Base-by-base conservation (phyloP, 1,284 basidiomycete genomes). In the Prillingera fragicola region DNA sequence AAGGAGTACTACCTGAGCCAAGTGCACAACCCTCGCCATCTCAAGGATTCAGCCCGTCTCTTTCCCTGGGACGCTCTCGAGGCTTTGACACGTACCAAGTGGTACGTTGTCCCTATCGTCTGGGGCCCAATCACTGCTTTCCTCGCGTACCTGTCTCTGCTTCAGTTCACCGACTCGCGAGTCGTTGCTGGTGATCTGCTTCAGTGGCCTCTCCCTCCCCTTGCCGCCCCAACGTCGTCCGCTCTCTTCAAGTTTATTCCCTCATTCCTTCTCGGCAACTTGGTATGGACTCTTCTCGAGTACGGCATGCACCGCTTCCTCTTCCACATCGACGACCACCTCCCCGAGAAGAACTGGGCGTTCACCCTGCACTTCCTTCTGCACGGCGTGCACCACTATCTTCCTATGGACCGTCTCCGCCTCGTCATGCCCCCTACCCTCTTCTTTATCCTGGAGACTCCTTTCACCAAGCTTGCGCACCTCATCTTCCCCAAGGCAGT, bases 1-100 rank as follows among this genome's bases (percentile, higher is more conserved):
- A 98, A 98, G 76, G 81, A 85, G 18, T 98, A 95, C 68, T 98
- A 98, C 70, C 77, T 98, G 41, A 80, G 88, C 63, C 94, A 98
- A 71, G 90, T 98, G 0, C 94, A 98, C 71, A 89, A 94, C 71
- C 87, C 94, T 7, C 82, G 94, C 37, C 95, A 98, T 70, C 70
- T 95, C 41, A 77, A 83, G 23, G 78, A 91, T 36, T 84, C 89
- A 10, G 91, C 91, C 1, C 81, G 87, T 50, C 75, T 98, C 53
- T 97, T 98, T 67, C 84, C 85, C 14, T 82, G 83, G 6, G 75
- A 78, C 47, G 79, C 83, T 52, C 81, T 97, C 27, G 94, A 98
- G 77, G 72, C 87, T 45, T 82, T 85, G 63, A 95, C 91, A 0
- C 78, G 85, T 32, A 96, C 94, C 23, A 75, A 82, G 45, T 99